Evolutionary conservation across 176 grass and related monocot species (phyloP), one percentile per base, ranked within the genome.

Genomic region (Phoenix dactylifera): DNA sequence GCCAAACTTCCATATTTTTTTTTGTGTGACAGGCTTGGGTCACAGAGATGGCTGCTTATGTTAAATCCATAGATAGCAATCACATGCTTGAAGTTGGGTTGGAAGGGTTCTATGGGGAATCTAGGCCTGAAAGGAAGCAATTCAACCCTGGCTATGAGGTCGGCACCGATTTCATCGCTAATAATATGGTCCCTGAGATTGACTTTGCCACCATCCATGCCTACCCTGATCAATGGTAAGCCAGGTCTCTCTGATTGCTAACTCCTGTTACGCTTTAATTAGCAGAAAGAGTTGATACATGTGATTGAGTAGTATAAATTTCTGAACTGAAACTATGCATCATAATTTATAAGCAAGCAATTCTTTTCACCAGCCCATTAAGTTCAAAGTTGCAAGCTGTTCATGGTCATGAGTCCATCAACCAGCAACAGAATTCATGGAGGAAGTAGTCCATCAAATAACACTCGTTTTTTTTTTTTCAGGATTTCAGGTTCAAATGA

Each of bases 121-220:
- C 81, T 5, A 39, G 55, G 53, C 78, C 88, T 1, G 72, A 89
- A 14, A 57, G 52, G 28, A 80, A 60, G 65, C 64, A 64, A 56
- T 69, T 82, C 61, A 95, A 90, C 64, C 86, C 86, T 0, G 70
- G 74, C 0, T 86, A 75, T 63, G 19, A 76, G 22, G 72, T 89
- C n/a, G 91, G 91, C 77, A 87, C 91, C 26, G 80, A 95, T 49
- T 95, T 90, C 83, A 80, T 95, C 51, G 22, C 74, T 50, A 87
- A 90, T 68, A 89, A 95, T 50, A 71, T 65, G 4, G 50, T 95
- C 59, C 30, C 80, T 4, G 17, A 58, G 6, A 30, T 95, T 54
- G 83, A 95, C 65, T 95, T 95, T 49, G 86, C 89, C 54, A 80
- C 85, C 0, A 83, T 95, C 58, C 89, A 89, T 24, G 64, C 79